Base-by-base conservation (phyloP, 176 grass and related monocot species). In the Triticum urartu region DNA sequence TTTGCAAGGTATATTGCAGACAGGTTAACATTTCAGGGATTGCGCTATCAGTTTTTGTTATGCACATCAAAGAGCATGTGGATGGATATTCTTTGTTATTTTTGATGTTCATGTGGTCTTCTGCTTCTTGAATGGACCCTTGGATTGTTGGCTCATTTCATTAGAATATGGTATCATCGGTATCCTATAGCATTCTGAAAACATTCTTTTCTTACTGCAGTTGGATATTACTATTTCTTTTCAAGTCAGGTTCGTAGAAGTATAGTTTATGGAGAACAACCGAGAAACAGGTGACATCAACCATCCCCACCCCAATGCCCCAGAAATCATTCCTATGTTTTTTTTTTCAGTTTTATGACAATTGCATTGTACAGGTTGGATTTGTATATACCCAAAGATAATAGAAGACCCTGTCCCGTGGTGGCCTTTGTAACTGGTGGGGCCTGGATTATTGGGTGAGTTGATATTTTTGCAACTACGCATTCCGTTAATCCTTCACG, bases 151-250 rank as follows among this genome's bases (percentile, higher is more conserved):
- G n/a, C 42, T 43, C 43, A 24, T 89, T 75, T 61, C 8, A 45
- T 65, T 36, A 72, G 12, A 80, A 59, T 77, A 62, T 18, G 2
- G 17, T 63, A 72, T 47, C 67, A 47, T 79, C 15, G 14, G n/a
- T 83, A 73, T 60, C 72, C 26, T 66, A 35, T 75, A 4, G 71
- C 17, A 60, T 87, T 85, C 38, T 65, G 47, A 72, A 83, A 84
- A 67, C n/a, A 62, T 13, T 5, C 3, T 82, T 74, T 86, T 47
- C 38, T 79, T 50, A 38, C 75, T 89, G 78, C 88, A 99, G 97
- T 99, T 79, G 97, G 89, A 83, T 99, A 94, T 83, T 96, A 99
- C 77, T 99, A 99, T 94, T 99, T 96, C 81, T 96, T 96, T 84
- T 99, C 97, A 28, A 93, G 82, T 60, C 92, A 99, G 45, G 92